Evolutionary conservation across 176 grass and related monocot species (phyloP).

Genomic region (Ensete glaucum): DNA sequence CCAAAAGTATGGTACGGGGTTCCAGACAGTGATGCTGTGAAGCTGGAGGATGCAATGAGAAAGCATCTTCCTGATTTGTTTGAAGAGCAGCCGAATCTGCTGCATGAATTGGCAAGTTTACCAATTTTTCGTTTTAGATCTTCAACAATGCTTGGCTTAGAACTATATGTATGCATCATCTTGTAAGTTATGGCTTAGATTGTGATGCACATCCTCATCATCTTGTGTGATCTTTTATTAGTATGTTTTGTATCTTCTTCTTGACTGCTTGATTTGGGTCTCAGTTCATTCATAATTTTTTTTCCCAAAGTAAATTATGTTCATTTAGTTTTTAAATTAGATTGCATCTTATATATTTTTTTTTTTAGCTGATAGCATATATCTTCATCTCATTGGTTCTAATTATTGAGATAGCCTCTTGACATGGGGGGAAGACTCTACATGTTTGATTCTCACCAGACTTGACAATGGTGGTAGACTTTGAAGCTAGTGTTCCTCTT

Average conservation of each 20-base stretch:
- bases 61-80: constrained; percentile 79
- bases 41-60: constrained; percentile 86
- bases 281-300: not conserved
- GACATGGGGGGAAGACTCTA: too few relatives aligned
- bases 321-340: not conserved
- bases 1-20: constrained; percentile 96
- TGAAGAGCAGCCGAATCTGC: constrained; percentile 89
- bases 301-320: not conserved
- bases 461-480: too few relatives aligned
- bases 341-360: not conserved
- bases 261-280: not conserved
- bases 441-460: too few relatives aligned
- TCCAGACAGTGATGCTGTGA: constrained; percentile 52
- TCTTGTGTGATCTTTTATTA: not conserved
- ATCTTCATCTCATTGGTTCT: not conserved
- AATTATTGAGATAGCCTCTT: not conserved
- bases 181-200: not conserved
- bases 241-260: not conserved
- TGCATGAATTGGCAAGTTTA: constrained; percentile 77
- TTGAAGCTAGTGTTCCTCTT: too few relatives aligned
- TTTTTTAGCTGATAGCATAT: not conserved
- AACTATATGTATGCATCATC: too few relatives aligned
- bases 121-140: not conserved
- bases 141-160: not conserved
- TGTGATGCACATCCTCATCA: not conserved